phyloP scores from a whole-genome alignment of 306 rosid genomes.

The Hippophae tibetana region DNA sequence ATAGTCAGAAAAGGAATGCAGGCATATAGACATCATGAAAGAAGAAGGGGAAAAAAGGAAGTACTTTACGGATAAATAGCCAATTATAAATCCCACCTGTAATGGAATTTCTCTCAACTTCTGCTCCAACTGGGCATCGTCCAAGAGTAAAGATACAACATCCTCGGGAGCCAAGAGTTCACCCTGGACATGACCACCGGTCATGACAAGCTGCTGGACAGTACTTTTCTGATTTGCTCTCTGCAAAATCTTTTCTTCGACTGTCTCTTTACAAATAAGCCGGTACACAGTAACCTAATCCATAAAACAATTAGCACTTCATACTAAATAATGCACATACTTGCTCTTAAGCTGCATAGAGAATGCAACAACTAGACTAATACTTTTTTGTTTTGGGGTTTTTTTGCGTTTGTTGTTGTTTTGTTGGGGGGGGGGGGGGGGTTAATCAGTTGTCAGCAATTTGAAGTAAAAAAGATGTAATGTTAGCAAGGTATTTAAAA shows the following conservation, averaged over 20 bases:
- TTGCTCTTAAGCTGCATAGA: not conserved
- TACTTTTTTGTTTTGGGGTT: not conserved
- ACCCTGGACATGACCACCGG: slow-evolving; percentile 96
- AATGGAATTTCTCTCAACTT: slow-evolving; percentile 65
- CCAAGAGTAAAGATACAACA: slow-evolving; percentile 89
- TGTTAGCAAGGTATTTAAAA: no score
- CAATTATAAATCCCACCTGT: slow-evolving; percentile 52
- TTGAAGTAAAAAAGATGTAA: no score
- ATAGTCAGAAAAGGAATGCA: not conserved
- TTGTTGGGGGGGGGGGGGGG: no score
- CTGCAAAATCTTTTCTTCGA: slow-evolving; percentile 95
- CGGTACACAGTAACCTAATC: slow-evolving; percentile 91
- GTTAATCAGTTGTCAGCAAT: no score
- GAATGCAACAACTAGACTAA: not conserved
- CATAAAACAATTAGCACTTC: slow-evolving; percentile 3
- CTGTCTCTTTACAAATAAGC: slow-evolving; percentile 93
- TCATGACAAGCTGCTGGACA: slow-evolving; percentile 98
- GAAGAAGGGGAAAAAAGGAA: no score
- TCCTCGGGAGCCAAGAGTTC: slow-evolving; percentile 98
- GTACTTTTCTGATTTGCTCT: slow-evolving; percentile 97
- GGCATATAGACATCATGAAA: no score
- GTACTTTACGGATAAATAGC: not conserved
- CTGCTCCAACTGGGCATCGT: slow-evolving; percentile 93
- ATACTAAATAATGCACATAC: not conserved
- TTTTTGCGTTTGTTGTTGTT: no score